These are phyloP conservation scores for Magnaporthiopsis poae DNA, from an alignment of 2,329 filamentous ascomycete genomes.

Conservation along the genomic window DNA sequence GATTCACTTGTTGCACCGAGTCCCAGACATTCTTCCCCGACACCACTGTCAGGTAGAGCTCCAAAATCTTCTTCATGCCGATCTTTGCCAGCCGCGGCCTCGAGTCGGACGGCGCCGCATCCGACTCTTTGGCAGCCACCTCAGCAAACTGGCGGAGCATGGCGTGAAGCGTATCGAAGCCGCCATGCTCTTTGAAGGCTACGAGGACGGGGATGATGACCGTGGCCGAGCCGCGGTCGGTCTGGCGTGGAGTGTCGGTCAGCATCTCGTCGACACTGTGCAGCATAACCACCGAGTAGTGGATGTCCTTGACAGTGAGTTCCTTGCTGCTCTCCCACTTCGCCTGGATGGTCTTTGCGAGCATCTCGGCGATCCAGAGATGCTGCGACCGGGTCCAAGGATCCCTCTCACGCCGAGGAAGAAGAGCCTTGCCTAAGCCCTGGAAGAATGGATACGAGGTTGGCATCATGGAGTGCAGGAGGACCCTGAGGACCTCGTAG, in stretches of 20 bases:
- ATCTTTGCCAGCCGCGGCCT: conserved; percentile 41
- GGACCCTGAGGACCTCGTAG: conserved; percentile 62
- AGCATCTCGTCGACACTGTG: conserved; percentile 69
- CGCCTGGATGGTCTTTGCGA: conserved; percentile 60
- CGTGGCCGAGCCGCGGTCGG: conserved; percentile 32
- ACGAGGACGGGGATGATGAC: conserved; percentile 69
- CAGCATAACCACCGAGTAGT: conserved; percentile 74
- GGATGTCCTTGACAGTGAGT: conserved; percentile 54
- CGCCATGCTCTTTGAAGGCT: conserved; percentile 74
- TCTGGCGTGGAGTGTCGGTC: conserved; percentile 51
- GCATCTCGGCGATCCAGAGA: conserved; percentile 48
- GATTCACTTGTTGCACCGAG: conserved; percentile 47
- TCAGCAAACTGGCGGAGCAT: conserved; percentile 46
- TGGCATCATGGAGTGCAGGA: conserved; percentile 69
- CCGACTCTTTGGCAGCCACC: conserved; percentile 49
- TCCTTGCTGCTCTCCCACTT: conserved; percentile 47
- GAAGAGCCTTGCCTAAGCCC: conserved; percentile 69
- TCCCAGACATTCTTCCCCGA: conserved; percentile 74
- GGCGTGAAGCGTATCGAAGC: conserved; percentile 62
- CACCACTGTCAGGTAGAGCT: conserved; percentile 67
- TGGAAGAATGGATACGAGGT: conserved; percentile 81
- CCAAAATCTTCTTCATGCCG: conserved; percentile 71
- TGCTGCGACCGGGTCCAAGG: conserved; percentile 44
- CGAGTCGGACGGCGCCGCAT: conserved; percentile 25
- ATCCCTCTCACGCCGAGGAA: conserved; percentile 66